phyloP scores from a whole-genome alignment of 441 rosid species.

The Pelargonium fulgidum region DNA sequence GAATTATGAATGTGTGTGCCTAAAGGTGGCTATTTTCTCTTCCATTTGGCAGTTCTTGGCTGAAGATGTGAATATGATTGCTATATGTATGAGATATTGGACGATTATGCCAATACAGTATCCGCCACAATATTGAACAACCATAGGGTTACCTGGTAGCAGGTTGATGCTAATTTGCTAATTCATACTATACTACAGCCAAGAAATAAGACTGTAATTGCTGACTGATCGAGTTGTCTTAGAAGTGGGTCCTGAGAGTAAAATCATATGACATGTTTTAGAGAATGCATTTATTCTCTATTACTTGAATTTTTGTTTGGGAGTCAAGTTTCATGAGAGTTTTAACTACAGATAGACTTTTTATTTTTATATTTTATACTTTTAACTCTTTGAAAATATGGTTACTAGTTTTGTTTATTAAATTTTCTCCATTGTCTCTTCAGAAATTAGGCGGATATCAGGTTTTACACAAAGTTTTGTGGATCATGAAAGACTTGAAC shows the following conservation, averaged over 20 bases:
- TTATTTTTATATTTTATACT: too few species aligned
- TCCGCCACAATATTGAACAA: neutral
- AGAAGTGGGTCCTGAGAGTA: neutral
- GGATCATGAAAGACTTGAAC: constrained; percentile 72
- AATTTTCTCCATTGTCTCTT: constrained; percentile 17
- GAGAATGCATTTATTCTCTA: neutral
- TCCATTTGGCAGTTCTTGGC: neutral
- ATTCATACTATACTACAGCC: neutral
- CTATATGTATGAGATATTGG: neutral
- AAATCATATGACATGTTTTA: neutral
- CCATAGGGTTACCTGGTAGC: too few species aligned
- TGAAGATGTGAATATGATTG: neutral
- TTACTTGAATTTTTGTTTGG: neutral
- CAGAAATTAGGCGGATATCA: constrained; percentile 78
- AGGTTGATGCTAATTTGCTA: too few species aligned
- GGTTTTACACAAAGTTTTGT: constrained; percentile 41
- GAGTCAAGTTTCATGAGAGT: neutral
- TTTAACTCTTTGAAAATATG: too few species aligned
- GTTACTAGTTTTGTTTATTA: neutral
- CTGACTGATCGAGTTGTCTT: neutral
- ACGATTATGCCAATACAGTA: neutral
- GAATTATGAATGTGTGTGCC: neutral
- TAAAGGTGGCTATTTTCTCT: neutral
- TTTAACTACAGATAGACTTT: too few species aligned
- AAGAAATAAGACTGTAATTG: neutral